Evolutionary conservation across 2,329 filamentous ascomycete genomes (phyloP), one percentile per base, ranked within the genome.

Genomic region (Penicillium sp.): DNA sequence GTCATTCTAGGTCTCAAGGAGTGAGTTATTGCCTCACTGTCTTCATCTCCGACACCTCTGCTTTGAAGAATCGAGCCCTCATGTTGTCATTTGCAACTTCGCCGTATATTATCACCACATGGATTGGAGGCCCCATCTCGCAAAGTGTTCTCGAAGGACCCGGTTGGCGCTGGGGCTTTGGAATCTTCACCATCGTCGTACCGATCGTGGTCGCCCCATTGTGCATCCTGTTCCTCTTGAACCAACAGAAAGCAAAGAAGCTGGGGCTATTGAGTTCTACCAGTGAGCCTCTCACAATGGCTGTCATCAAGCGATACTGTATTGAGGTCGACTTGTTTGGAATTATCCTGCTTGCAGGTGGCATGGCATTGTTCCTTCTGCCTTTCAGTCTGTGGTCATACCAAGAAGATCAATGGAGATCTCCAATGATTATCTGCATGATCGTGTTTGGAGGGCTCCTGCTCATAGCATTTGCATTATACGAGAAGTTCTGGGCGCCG

Each of bases 21-120:
- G 43, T 87, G 10, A 75, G 76, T 31, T 84, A 84, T 58, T 80
- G 79, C 32, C 68, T 87, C 1, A 78, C 77, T 43, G 78, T 88
- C 40, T 83, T 88, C 63, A 79, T 86, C 49, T 83, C 85, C 22
- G 86, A 88, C 62, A 86, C 84, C 0, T 84, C 86, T 0, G 77
- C 77, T 1, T 74, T 88, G 42, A 79, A 78, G 45, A 85, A 86
- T 59, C 77, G 86, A 61, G 81, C 81, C 21, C 78, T 88, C 47
- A 81, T 84, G 62, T 80, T 84, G 56, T 84, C 83, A 0, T 81
- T 86, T 53, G 77, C 80, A 24, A 77, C 72, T 16, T 85, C 85
- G 0, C 85, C 86, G 1, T 86, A 88, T 54, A 80, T 83, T 62
- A 86, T 84, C 21, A 82, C 83, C 0, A 88, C 75, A 0, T 81